Conservation (phyloP, 208 protist species). For the Crithidia thermophila region DNA sequence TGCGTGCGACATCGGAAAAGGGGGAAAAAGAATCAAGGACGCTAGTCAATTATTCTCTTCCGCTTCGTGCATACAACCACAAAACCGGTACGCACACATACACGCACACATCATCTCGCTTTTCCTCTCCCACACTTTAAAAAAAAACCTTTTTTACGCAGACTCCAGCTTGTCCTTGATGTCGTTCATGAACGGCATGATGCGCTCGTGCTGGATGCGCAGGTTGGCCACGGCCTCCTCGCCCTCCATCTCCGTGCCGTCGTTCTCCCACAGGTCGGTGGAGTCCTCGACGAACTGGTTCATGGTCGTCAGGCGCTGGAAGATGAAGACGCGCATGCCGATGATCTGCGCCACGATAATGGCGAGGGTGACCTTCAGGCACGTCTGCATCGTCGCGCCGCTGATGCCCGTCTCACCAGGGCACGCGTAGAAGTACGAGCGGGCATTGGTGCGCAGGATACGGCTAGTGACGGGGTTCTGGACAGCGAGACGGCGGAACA, state of each 20-base stretch:
- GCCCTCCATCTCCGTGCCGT: conserved; percentile 82
- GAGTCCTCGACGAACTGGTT: conserved; percentile 79
- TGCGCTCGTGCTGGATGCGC: conserved; percentile 87
- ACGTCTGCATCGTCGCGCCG: conserved; percentile 49
- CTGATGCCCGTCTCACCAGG: conserved; percentile 79
- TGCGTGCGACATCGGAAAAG: too few species aligned
- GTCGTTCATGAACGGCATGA: conserved; percentile 91
- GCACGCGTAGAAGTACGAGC: conserved; percentile 75
- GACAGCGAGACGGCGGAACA: conserved; percentile 63
- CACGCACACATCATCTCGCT: too few species aligned
- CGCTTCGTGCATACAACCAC: too few species aligned
- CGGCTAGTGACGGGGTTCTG: conserved; percentile 16
- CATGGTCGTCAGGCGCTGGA: conserved; percentile 55
- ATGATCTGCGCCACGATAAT: conserved; percentile 39
- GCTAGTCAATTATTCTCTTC: too few species aligned
- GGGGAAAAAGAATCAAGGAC: too few species aligned
- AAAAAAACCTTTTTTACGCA: too few species aligned
- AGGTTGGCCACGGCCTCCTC: conserved; percentile 88
- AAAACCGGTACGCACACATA: too few species aligned
- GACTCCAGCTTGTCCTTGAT: conserved; percentile 75
- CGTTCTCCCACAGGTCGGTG: conserved; percentile 81
- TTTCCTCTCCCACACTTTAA: too few species aligned
- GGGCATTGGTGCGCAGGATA: conserved; percentile 22
- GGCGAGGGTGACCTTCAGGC: conserved; percentile 36
- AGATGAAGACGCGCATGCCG: conserved; percentile 50